These are phyloP conservation scores for Microstroma glucosiphilum DNA, from an alignment of 1,284 basidiomycete species.

Conservation along the genomic window DNA sequence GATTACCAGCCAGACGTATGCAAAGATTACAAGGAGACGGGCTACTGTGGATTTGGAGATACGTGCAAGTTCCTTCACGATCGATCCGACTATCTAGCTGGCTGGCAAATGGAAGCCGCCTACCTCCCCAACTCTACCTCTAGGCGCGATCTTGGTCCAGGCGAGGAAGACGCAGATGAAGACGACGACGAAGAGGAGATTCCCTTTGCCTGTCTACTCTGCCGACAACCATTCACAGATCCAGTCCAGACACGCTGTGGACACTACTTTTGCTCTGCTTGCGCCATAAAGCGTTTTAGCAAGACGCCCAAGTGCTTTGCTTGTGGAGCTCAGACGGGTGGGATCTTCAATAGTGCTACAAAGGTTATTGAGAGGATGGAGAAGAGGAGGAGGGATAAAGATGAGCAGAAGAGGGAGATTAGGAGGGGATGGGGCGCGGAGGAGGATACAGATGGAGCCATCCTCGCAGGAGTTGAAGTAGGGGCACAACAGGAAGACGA, in stretches of 20 bases:
- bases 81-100: constrained; percentile 75
- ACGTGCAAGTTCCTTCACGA: constrained; percentile 69
- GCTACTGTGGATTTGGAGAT: constrained; percentile 97
- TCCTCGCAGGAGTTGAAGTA: constrained; percentile 13
- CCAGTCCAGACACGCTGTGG: constrained; percentile 92
- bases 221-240: constrained; percentile 86
- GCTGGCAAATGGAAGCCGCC: constrained; percentile 84
- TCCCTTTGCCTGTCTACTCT: constrained; percentile 94
- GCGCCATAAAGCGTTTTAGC: constrained; percentile 84
- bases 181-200: constrained; percentile 68
- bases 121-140: constrained; percentile 41
- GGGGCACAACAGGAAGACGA: neutral
- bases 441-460: constrained; percentile 6
- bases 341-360: constrained; percentile 86
- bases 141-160: constrained; percentile 19
- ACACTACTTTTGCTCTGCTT: constrained; percentile 88
- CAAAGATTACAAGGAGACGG: constrained; percentile 99
- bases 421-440: constrained; percentile 6
- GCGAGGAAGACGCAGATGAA: constrained; percentile 58
- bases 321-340: constrained; percentile 83
- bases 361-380: constrained; percentile 69
- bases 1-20: constrained; percentile 99
- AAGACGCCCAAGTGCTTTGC: constrained; percentile 94
- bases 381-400: constrained; percentile 18
- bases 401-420: constrained; percentile 16